phyloP scores from a whole-genome alignment of 371 early-diverging fungal genomes.

The Mortierella sp. region DNA sequence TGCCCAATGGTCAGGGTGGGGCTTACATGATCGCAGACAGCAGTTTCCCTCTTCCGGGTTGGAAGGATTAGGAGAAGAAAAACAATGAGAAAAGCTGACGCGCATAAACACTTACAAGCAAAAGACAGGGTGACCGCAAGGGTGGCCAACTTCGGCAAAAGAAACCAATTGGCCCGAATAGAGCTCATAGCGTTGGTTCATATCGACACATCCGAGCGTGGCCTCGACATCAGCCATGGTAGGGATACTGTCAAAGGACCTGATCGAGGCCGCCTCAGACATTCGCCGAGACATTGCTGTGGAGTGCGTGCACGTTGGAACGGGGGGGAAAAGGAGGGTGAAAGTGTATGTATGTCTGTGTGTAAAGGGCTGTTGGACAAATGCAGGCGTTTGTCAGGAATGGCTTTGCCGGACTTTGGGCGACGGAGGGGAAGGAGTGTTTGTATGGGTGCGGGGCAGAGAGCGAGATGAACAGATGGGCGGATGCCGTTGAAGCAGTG shows the following conservation, averaged over 20 bases:
- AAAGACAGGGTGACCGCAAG: slow-evolving; percentile 48
- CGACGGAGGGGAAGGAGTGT: too few relatives aligned
- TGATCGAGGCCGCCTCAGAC: slow-evolving; percentile 38
- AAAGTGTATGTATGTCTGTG: background rate
- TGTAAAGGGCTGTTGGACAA: background rate
- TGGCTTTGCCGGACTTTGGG: too few relatives aligned
- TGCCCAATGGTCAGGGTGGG: background rate
- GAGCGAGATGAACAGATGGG: background rate
- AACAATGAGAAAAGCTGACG: background rate
- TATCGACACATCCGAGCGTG: slow-evolving; percentile 39
- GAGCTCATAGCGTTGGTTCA: slow-evolving; percentile 48
- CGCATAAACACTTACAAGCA: slow-evolving; percentile 31
- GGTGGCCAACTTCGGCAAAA: slow-evolving; percentile 44
- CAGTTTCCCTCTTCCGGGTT: background rate
- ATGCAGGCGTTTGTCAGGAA: too few relatives aligned
- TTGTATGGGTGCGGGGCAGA: background rate
- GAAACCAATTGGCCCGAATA: slow-evolving; percentile 36
- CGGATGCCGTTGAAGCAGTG: background rate
- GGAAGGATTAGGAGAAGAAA: background rate
- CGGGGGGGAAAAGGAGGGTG: background rate
- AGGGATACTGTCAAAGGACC: slow-evolving; percentile 44
- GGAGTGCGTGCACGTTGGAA: background rate
- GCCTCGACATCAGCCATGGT: slow-evolving; percentile 48
- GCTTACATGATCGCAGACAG: too few relatives aligned
- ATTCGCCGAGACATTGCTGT: slow-evolving; percentile 40